Percentiles rank a stretch among this genome's conserved stretches.
phyloP scores from a whole-genome alignment of 108 stramenopile genomes.

The Stephanodiscus minutulus region DNA sequence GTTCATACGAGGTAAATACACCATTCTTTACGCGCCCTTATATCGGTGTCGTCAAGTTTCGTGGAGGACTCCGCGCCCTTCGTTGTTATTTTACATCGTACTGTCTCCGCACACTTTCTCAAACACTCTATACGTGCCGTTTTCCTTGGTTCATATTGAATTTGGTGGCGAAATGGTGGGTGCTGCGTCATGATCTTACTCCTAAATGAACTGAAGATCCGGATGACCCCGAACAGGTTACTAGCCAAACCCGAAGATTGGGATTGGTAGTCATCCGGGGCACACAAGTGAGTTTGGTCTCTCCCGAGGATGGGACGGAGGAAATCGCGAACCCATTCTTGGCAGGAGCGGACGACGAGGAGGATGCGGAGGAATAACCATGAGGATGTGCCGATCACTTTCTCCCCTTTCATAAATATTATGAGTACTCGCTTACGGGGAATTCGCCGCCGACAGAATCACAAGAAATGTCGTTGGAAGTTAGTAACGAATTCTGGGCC shows the following conservation, averaged over 20 bases:
- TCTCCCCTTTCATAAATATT: too few species aligned
- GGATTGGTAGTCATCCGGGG: constrained; percentile 84
- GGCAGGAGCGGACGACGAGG: constrained; percentile 59
- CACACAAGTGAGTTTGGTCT: constrained; percentile 85
- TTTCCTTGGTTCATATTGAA: background rate
- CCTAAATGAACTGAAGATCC: constrained; percentile 41
- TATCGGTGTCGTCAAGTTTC: too few species aligned
- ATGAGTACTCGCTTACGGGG: too few species aligned
- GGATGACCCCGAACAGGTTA: constrained; percentile 67
- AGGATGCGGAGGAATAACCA: constrained; percentile 13
- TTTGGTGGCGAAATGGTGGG: background rate
- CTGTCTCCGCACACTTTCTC: background rate
- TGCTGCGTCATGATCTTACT: background rate
- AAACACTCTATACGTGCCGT: background rate
- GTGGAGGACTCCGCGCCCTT: background rate
- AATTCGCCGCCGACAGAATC: too few species aligned
- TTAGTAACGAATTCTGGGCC: background rate
- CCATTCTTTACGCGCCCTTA: background rate
- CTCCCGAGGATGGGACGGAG: constrained; percentile 85
- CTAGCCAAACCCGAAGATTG: constrained; percentile 69
- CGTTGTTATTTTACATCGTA: background rate
- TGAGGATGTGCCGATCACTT: background rate
- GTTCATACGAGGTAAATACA: constrained; percentile 71
- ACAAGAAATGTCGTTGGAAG: too few species aligned
- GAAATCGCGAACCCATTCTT: constrained; percentile 91